Base-by-base conservation (phyloP, 192 early-diverging fungal genomes). In the Irineochytrium annulatum region DNA sequence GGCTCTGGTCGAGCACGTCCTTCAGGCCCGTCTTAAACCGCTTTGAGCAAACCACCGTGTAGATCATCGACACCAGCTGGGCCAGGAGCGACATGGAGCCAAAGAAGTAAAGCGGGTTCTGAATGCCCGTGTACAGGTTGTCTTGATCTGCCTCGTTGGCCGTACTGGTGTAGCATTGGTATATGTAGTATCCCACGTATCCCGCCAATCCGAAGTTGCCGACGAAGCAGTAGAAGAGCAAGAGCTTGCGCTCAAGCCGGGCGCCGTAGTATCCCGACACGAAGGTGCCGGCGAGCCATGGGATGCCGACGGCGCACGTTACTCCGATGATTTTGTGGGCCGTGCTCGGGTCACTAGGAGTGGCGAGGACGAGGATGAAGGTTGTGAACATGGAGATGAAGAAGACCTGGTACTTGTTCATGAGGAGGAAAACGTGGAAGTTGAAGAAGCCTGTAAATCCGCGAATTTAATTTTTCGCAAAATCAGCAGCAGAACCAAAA, bases 381-480 rank as follows among this genome's bases (percentile, higher is more conserved):
- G 22, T 8, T 14, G 26, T 8, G 46, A 49, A 49, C 17, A 49
- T 24, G 46, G 46, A 22, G 46, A 24, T 8, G 46, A 49, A 49
- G 24, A 49, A 49, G 46, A 49, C 26, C 46, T 14, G 26, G 46
- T 49, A 49, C 24, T 49, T 49, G 46, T 22, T 49, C 17, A 14
- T 22, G 24, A 49, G 46, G 22, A 49, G 46, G 46, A 22, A 49
- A 24, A 49, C 26, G 46, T 49, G 46, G 46, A 22, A 49, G 5
- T 49, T 8, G 8, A 8, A 24, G 46, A 20, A 49, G 6, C 26
- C 46, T n/a, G n/a, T n/a, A n/a, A n/a, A n/a, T n/a, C n/a, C n/a
- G n/a, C n/a, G n/a, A n/a, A n/a, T n/a, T n/a, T n/a, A n/a, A n/a
- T n/a, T n/a, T n/a, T n/a, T n/a, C n/a, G n/a, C n/a, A n/a, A n/a